Conservation (phyloP, 371 early-diverging fungal genomes). For the Chytridium lagenaria region DNA sequence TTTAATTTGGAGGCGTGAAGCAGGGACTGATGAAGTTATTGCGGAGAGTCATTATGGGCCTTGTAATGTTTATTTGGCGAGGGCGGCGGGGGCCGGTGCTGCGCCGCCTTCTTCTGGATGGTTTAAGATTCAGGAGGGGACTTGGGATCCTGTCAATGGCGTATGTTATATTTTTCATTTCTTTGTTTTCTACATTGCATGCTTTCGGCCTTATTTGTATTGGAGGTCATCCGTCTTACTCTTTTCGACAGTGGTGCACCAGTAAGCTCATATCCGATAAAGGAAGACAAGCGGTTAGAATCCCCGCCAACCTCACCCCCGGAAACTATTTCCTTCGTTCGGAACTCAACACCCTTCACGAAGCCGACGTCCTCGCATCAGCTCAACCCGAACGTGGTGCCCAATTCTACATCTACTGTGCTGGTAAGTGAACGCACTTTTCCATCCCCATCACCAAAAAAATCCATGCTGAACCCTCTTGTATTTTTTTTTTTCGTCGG, state of each 20-base stretch:
- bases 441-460: no score
- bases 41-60: constrained; percentile 31
- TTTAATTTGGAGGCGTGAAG: not conserved
- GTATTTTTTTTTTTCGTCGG: no score
- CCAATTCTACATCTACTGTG: constrained; percentile 14
- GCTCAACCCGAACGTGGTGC: not conserved
- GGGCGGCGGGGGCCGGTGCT: constrained; percentile 9
- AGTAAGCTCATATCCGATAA: constrained; percentile 23
- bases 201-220: no score
- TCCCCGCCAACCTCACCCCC: constrained; percentile 19
- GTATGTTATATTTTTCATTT: not conserved
- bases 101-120: constrained; percentile 25
- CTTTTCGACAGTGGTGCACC: constrained; percentile 23
- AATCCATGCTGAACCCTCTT: no score
- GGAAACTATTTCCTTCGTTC: constrained; percentile 28
- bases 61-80: constrained; percentile 23
- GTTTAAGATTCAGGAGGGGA: constrained; percentile 29
- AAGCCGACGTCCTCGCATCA: not conserved
- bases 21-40: not conserved
- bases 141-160: not conserved
- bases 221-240: no score
- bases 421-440: no score
- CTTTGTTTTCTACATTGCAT: not conserved
- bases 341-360: constrained; percentile 30
- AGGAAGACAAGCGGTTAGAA: constrained; percentile 20